Percentiles rank a stretch among this genome's conserved stretches.
These are phyloP conservation scores for Solanum chiquidenum DNA, from an alignment of 257 asterid species.

Conservation along the genomic window DNA sequence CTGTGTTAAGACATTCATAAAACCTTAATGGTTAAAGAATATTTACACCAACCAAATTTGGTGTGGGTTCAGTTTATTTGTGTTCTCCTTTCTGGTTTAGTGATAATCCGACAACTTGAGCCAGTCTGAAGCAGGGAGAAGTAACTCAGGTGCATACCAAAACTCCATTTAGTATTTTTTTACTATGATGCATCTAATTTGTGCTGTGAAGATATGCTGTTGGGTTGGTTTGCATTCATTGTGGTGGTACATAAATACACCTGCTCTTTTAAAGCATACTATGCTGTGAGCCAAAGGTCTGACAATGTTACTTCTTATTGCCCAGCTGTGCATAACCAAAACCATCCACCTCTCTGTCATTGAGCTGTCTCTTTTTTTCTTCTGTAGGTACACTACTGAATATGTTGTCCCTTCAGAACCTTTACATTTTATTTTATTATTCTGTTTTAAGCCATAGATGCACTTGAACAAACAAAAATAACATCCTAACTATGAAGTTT, in stretches of 20 bases:
- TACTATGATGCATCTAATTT: not conserved
- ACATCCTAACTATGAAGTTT: not conserved
- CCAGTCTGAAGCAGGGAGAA: not conserved
- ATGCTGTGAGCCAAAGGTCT: not conserved
- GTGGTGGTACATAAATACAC: not conserved
- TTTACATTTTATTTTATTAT: not conserved
- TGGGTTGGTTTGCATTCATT: not conserved
- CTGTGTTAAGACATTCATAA: not conserved
- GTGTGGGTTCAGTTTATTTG: not conserved
- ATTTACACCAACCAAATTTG: not conserved
- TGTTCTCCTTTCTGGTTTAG: not conserved
- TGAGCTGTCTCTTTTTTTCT: not conserved
- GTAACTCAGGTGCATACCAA: not conserved
- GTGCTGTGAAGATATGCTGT: not conserved
- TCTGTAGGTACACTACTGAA: not conserved
- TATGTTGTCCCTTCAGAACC: not conserved
- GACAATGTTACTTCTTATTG: not conserved
- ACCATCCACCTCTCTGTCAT: not conserved
- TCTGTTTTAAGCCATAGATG: not conserved
- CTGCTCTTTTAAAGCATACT: not conserved
- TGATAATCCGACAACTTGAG: not conserved
- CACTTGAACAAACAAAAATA: not conserved
- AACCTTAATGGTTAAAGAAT: not conserved
- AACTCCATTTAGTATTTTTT: not conserved
- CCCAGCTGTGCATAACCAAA: not conserved